Base-by-base conservation (phyloP, 345 rosid genomes). In the Citrus inodora region DNA sequence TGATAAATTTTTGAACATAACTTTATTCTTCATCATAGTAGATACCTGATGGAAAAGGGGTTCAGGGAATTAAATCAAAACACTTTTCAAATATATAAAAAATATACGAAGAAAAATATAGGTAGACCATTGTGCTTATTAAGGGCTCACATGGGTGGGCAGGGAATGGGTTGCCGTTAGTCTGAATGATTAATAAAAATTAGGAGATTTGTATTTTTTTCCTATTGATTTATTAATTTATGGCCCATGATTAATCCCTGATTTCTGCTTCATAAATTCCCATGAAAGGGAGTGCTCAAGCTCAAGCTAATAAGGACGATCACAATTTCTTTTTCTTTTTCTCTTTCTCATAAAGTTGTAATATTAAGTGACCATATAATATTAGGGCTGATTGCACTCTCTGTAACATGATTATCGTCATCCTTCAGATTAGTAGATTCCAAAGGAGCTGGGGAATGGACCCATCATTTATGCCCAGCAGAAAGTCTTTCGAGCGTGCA, bases 401-500 rank as follows among this genome's bases (percentile, higher is more conserved):
- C 21, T 30, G 59, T 7, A 28, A 59, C 37, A 28, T 48, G 11
- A 46, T 4, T 40, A 30, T 58, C 48, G 25, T 35, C 4, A 33
- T 51, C 3, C 33, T 85, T 68, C 85, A 93, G 99, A 91, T 93
- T 35, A 75, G 75, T 64, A 84, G 88, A 78, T 93, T 95, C 85
- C 98, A 93, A 78, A 84, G 86, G 85, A 90, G 88, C 83, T 93
- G 97, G 99, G 98, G 97, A 80, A 95, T 95, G 99, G 98, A 95
- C 79, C 95, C 89, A 51, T 83, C 93, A n/a, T 91, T 82, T 78
- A 95, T 95, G 99, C 98, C 99, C 4, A 92, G 98, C 76, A 91
- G 99, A 82, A 95, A 92, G 78, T 83, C 96, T n/a, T 95, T 95
- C 10, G 99, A 95, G 80, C 96, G 97, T 21, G 99, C 98, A 84